Evolutionary conservation across 2,329 filamentous ascomycete genomes (phyloP), one percentile per base, ranked within the genome.

Genomic region (Fusarium heterosporum): DNA sequence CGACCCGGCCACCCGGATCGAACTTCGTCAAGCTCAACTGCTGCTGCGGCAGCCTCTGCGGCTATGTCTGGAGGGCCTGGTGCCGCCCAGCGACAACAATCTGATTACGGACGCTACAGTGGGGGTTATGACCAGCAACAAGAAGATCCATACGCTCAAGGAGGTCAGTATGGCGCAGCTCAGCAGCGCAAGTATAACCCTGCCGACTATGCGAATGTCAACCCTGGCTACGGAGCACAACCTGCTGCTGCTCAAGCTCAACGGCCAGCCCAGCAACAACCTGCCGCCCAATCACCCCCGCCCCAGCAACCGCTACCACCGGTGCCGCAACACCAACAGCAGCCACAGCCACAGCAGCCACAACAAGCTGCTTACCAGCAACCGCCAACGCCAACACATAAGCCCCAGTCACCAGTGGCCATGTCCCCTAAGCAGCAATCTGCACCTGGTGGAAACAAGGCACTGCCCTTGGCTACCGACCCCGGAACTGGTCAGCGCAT

Each of bases 401-500:
- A 83, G 75, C 80, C 79, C 22, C 81, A 78, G 65, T 68, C 75
- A 22, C 75, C 75, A 7, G 78, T 81, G 26, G 78, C 78, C 48
- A 75, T 78, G 45, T 72, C 77, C 3, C 72, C 71, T 13, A 63
- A 67, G 14, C 74, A 76, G 59, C 79, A 38, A 70, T 56, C 56
- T 70, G 72, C 50, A 68, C 75, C 51, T 64, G 79, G 58, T 71
- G 80, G 32, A 69, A 83, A 74, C 51, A 91, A 90, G 79, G 83
- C 88, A 26, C 82, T 91, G 32, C 91, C 91, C n/a, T 82, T 88
- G 45, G 90, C 90, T 22, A 92, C 88, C 64, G 84, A 90, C 60
- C 83, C 87, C 4, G 91, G 92, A 39, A 93, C 90, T 57, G 92
- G 92, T 30, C 87, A 90, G 74, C 89, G 95, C 52, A 98, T 99